A percentile compares a stretch with the other conserved stretches of the same genome.
phyloP scores from a whole-genome alignment of 2,329 filamentous ascomycete species.

The Plenodomus lindquistii region DNA sequence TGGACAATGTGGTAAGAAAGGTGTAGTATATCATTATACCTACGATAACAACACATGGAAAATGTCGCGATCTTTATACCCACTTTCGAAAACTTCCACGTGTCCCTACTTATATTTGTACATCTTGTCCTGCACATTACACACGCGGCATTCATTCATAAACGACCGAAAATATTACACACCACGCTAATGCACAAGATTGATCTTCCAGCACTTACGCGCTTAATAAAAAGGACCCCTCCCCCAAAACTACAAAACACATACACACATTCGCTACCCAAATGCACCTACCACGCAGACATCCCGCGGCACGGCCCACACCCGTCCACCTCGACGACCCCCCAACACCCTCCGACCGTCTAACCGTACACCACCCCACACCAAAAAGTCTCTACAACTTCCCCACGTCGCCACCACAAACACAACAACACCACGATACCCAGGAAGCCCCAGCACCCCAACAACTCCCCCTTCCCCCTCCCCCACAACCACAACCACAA shows the following conservation, averaged over 20 bases:
- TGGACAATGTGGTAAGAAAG: constrained; percentile 9
- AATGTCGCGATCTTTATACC: background rate
- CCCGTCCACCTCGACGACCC: background rate
- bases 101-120: background rate
- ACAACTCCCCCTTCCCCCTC: no score
- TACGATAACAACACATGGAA: background rate
- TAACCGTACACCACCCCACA: background rate
- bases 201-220: background rate
- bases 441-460: no score
- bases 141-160: no score
- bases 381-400: background rate
- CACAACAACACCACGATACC: no score
- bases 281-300: background rate
- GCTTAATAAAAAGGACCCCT: background rate
- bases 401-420: no score
- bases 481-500: no score
- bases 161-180: background rate
- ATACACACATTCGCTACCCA: background rate
- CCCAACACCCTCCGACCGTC: background rate
- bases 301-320: background rate
- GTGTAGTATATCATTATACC: background rate
- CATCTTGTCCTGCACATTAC: no score
- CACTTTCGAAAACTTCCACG: background rate
- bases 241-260: background rate
- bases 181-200: background rate